Evolutionary conservation across 148 eudicot genomes (phyloP).

Genomic region (Beta vulgaris): DNA sequence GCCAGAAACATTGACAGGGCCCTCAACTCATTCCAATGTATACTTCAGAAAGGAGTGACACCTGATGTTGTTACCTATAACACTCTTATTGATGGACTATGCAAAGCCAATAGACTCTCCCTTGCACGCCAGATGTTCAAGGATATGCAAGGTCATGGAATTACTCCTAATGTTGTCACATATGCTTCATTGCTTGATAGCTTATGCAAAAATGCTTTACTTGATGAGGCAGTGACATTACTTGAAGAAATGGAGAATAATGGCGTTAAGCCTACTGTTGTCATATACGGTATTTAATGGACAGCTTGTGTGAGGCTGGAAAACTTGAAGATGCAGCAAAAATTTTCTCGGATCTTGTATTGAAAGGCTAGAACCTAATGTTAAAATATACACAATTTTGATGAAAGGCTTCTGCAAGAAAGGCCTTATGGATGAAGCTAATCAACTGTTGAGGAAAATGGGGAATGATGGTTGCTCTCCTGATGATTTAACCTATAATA

Average conservation of each 20-base stretch:
- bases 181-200: conserved; percentile 25
- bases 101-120: too few relatives aligned
- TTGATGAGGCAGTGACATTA: conserved; percentile 17
- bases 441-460: neutral
- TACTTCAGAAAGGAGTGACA: neutral
- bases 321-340: neutral
- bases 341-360: conserved; percentile 8
- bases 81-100: conserved; percentile 19
- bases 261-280: neutral
- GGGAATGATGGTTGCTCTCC: conserved; percentile 3
- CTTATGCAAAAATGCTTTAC: conserved; percentile 17
- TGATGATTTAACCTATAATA: neutral
- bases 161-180: neutral
- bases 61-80: conserved; percentile 12
- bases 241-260: conserved; percentile 7
- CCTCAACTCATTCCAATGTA: neutral
- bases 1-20: conserved; percentile 3
- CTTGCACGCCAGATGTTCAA: neutral
- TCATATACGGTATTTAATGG: conserved; percentile 17
- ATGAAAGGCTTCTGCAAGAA: conserved; percentile 16
- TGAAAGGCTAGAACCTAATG: conserved; percentile 3
- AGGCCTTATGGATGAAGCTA: conserved; percentile 18
- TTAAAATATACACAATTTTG: neutral
- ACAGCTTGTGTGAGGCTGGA: conserved; percentile 18
- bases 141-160: conserved; percentile 13